Base-by-base conservation (phyloP, 208 protist genomes). In the Trypanosoma cruzi region DNA sequence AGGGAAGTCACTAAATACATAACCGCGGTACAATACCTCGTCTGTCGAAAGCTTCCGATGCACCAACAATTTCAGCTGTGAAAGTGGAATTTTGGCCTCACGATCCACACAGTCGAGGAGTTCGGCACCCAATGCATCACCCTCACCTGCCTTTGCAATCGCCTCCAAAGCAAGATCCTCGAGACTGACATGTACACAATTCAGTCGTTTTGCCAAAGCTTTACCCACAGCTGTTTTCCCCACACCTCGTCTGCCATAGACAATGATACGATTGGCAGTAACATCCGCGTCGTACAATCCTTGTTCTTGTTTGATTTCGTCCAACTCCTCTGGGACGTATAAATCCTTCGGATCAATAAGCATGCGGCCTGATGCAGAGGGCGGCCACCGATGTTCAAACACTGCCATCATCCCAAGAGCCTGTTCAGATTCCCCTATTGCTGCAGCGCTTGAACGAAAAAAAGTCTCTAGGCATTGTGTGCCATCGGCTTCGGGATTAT, bases 1-100 rank as follows among this genome's bases (percentile, higher is more conserved):
- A 14, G 50, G 72, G 34, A 63, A 79, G 61, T 97, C 89, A 59
- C 87, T 93, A 37, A 95, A 82, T 28, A 97, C 88, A 76, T 89
- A 97, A 59, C 92, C 92, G 44, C 81, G 77, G 71, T 91, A 86
- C 26, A 70, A 34, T 28, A 57, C 73, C 8, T 77, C 68, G 22
- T 77, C 57, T 5, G 54, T 26, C 2, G n/a, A 26, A 44, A 94
- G 57, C 58, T 78, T 82, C 28, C 71, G 62, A 5, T 68, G 75
- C 29, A 97, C 46, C 24, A 97, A 72, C 14, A 58, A 62, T 6
- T 77, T 77, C 64, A 92, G 82, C 44, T 85, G 11, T n/a, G 57
- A 53, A n/a, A 92, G 64, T 4, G 86, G 68, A 22, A 97, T 78
- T 0, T 78, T 26, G 7, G 44, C 34, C 32, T 77, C 59, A 18